Evolutionary conservation across 768 basidiomycete genomes (phyloP).

Genomic region (Obba rivulosa): DNA sequence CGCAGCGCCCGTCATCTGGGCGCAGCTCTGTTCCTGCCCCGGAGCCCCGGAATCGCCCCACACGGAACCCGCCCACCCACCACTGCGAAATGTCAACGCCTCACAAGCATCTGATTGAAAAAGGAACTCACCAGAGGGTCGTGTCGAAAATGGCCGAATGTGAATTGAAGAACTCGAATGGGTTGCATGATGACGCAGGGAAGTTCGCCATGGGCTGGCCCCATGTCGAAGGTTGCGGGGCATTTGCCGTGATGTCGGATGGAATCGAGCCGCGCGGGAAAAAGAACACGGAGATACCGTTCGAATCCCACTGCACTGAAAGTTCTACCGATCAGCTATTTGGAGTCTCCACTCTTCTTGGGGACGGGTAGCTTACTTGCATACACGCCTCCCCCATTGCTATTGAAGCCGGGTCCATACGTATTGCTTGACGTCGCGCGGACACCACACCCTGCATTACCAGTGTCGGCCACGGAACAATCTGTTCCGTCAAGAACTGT

Average conservation of each 20-base stretch:
- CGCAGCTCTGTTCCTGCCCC: constrained; percentile 85
- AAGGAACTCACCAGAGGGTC: constrained; percentile 61
- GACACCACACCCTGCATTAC: constrained; percentile 80
- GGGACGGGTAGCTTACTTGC: constrained; percentile 54
- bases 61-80: constrained; percentile 85
- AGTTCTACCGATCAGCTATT: constrained; percentile 11
- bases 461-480: constrained; percentile 64
- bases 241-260: constrained; percentile 63
- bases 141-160: constrained; percentile 83
- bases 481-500: constrained; percentile 64
- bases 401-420: constrained; percentile 86
- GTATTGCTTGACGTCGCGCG: constrained; percentile 54
- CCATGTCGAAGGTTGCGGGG: constrained; percentile 77
- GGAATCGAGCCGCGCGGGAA: constrained; percentile 76
- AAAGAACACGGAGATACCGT: constrained; percentile 77
- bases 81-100: constrained; percentile 37
- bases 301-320: constrained; percentile 69
- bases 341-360: constrained; percentile 4
- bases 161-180: constrained; percentile 71
- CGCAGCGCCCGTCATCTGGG: constrained; percentile 72
- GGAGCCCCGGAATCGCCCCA: constrained; percentile 72
- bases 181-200: constrained; percentile 70
- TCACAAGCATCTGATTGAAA: constrained; percentile 1
- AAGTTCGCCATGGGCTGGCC: constrained; percentile 73
- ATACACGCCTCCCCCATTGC: constrained; percentile 82